Base-by-base conservation (phyloP, 352 stramenopile species). In the Globisporangium uncinulatum region DNA sequence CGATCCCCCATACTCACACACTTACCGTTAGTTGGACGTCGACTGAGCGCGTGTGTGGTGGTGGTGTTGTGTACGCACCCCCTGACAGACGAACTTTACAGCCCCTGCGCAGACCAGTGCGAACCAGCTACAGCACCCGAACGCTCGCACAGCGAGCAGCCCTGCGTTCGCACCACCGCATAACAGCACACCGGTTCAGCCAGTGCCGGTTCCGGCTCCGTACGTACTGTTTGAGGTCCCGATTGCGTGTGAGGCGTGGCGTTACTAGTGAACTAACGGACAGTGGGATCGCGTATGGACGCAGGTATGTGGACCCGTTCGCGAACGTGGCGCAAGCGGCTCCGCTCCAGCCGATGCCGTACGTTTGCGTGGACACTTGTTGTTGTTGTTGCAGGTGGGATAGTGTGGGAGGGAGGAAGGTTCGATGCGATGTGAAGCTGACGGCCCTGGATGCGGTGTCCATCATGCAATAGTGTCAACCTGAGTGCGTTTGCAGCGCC, bases 281-380 rank as follows among this genome's bases (percentile, higher is more conserved):
- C 39, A 2, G 14, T 44, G 39, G 17, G 32, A 24, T 56, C 20
- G 14, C 39, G 36, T n/a, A 19, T 32, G 1, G n/a, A 11, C 39
- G n/a, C 14, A 73, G 66, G 29, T 87, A 83, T 48, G 72, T 86
- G 13, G 76, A 91, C 59, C 76, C 81, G 17, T 89, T 91, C 39
- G 81, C 76, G 43, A 65, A 58, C 24, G 70, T 79, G 39, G 44
- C 66, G 24, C 68, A 81, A 31, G 62, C 76, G 7, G 56, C 63
- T n/a, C 65, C 74, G 21, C 42, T 78, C 19, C 86, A 85, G 53
- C 74, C 78, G 20, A 48, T 51, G 9, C 52, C 62, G 20, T 61
- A 57, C 14, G 50, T 64, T 69, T 81, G 51, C 53, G 62, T 61
- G n/a, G n/a, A n/a, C n/a, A n/a, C n/a, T n/a, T n/a, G n/a, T n/a